Conservation (phyloP, 768 basidiomycete genomes). For the Termitomyces sp. region DNA sequence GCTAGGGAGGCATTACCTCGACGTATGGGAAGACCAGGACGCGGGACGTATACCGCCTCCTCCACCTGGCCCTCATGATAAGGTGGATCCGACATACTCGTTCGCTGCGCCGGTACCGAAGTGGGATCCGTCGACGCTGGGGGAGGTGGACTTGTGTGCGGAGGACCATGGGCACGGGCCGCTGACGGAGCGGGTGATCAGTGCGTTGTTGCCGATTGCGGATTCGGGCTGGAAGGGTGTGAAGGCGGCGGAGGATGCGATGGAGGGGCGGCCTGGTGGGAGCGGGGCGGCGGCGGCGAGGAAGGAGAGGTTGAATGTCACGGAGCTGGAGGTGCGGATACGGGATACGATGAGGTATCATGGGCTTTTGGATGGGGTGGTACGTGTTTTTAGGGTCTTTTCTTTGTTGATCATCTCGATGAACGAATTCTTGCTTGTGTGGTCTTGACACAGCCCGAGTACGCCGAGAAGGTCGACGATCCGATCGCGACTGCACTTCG, state of each 20-base stretch:
- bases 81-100: slow-evolving; percentile 30
- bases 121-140: slow-evolving; percentile 82
- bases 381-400: slow-evolving; percentile 35
- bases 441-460: slow-evolving; percentile 63
- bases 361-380: slow-evolving; percentile 64
- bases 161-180: slow-evolving; percentile 86
- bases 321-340: slow-evolving; percentile 73
- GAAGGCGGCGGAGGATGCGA: slow-evolving; percentile 80
- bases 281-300: slow-evolving; percentile 75
- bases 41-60: slow-evolving; percentile 33
- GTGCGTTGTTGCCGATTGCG: slow-evolving; percentile 69
- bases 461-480: slow-evolving; percentile 81
- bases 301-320: slow-evolving; percentile 72
- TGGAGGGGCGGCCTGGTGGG: slow-evolving; percentile 80
- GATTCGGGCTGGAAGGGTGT: slow-evolving; percentile 72
- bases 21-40: slow-evolving; percentile 95
- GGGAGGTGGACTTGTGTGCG: slow-evolving; percentile 61
- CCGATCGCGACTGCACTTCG: slow-evolving; percentile 90
- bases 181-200: slow-evolving; percentile 80
- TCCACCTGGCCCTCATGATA: slow-evolving; percentile 23
- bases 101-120: slow-evolving; percentile 56
- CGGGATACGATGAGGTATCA: slow-evolving; percentile 76
- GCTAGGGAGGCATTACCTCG: slow-evolving; percentile 82
- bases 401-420: background rate
- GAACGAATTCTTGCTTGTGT: background rate